These are phyloP conservation scores for Phyllosticta citrichinensis DNA, from an alignment of 2,329 filamentous ascomycete genomes.

Conservation along the genomic window DNA sequence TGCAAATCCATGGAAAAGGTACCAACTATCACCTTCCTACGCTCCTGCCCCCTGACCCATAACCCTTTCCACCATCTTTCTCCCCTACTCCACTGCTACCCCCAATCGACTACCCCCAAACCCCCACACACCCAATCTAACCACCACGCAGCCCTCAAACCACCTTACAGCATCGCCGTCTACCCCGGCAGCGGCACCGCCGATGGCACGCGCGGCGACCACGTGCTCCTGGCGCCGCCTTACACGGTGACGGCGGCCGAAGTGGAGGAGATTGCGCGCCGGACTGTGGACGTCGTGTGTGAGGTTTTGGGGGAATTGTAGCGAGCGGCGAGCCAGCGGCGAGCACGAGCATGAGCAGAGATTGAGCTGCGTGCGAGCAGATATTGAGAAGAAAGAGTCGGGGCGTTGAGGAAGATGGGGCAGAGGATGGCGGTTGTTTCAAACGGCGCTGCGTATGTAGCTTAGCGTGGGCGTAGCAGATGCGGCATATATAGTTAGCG, in stretches of 20 bases:
- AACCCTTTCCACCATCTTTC: not conserved
- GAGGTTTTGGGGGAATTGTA: slow-evolving; percentile 31
- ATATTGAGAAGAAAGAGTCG: not conserved
- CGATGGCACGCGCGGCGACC: slow-evolving; percentile 53
- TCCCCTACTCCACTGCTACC: not conserved
- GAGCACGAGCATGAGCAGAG: too few species aligned
- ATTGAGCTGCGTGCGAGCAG: too few species aligned
- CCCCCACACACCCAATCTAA: not conserved
- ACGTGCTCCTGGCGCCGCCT: slow-evolving; percentile 59
- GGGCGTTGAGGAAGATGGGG: too few species aligned
- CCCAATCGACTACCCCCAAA: too few species aligned
- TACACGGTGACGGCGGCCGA: slow-evolving; percentile 53
- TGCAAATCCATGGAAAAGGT: slow-evolving; percentile 43
- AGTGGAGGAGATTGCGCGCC: slow-evolving; percentile 45
- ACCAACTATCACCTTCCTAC: not conserved
- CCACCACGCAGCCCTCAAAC: slow-evolving; percentile 25
- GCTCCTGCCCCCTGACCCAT: not conserved
- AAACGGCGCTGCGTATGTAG: too few species aligned
- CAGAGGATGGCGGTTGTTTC: not conserved
- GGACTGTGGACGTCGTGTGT: slow-evolving; percentile 41
- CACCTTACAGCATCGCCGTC: slow-evolving; percentile 44
- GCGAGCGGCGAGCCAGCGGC: too few species aligned
- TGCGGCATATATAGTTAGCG: too few species aligned
- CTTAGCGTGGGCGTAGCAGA: too few species aligned
- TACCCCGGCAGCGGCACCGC: slow-evolving; percentile 55